Evolutionary conservation across 768 basidiomycete species (phyloP), one percentile per base, ranked within the genome.

Genomic region (Lactarius trivialis): DNA sequence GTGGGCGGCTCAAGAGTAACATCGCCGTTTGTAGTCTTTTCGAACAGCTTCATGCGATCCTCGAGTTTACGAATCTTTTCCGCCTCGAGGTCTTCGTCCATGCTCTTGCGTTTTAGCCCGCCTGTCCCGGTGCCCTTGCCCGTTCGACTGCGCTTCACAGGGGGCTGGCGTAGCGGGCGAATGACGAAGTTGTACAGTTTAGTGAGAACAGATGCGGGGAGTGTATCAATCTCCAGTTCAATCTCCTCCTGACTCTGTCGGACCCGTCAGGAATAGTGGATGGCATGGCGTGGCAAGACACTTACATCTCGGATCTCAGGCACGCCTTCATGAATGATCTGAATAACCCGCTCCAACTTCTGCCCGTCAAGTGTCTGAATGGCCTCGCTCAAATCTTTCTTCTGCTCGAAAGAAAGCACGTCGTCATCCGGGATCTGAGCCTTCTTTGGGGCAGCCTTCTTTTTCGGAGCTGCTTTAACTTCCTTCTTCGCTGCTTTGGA

Each of bases 161-260:
- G 65, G 5, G 69, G 67, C 49, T 85, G 83, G 33, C 85, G 84
- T 63, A 86, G 73, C 0, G 91, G 91, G 11, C 89, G 85, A 60
- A 96, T 79, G 67, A 98, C 96, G 71, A 91, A 93, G 75, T 96
- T 95, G 79, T 98, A 99, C 32, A 99, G 81, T 75, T 93, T 92
- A 57, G 89, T 89, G 57, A 98, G 83, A 50, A 97, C 95, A 33
- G 82, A 74, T 7, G 90, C 80, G 54, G 97, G 95, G 34, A 99
- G 79, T 43, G 85, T 78, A 71, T 98, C 97, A 70, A 99, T 98
- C 75, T 99, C 97, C 48, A 99, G 84, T 74, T 99, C 97, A 70
- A 99, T 98, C 77, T 99, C 97, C 74, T 98, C 93, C 51, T 89
- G 90, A 74, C 91, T 93, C 91, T 93, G 77, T 59, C 65, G 45